Evolutionary conservation across 257 asterid genomes (phyloP).

Genomic region (Solanum chiquidenum): DNA sequence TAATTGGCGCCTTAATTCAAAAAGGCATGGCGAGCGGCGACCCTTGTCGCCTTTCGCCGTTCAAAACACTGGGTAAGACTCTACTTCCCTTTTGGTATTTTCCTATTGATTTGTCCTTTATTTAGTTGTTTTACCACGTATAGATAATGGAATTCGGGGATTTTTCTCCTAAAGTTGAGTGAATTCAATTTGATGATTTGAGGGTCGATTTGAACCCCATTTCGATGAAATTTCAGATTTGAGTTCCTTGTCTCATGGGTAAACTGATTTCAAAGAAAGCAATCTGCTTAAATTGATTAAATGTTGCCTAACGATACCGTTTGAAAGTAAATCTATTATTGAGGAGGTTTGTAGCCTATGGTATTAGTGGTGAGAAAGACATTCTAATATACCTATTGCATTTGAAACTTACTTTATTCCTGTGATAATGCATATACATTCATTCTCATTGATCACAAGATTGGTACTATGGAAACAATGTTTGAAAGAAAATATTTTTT

Average conservation of each 20-base stretch:
- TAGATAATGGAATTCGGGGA: not conserved
- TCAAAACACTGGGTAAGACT: not conserved
- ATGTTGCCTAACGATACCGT: not conserved
- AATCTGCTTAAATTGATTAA: too few relatives aligned
- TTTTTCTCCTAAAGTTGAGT: not conserved
- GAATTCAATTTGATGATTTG: not conserved
- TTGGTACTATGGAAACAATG: not conserved
- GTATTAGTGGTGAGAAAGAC: not conserved
- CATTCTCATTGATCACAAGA: not conserved
- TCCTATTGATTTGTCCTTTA: not conserved
- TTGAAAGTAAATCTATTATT: not conserved
- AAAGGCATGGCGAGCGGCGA: too few relatives aligned
- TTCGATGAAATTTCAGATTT: too few relatives aligned
- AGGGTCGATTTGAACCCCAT: not conserved
- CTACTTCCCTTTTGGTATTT: not conserved
- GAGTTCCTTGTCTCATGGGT: not conserved
- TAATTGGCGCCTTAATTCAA: too few relatives aligned
- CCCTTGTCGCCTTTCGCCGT: too few relatives aligned
- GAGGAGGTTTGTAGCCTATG: not conserved
- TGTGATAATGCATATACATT: not conserved
- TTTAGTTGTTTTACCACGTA: not conserved
- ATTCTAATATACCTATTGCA: not conserved
- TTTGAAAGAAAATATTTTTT: not conserved
- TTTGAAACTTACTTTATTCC: too few relatives aligned
- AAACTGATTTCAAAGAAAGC: not conserved